A percentile compares a stretch with the other conserved stretches of the same genome.
These are phyloP conservation scores for Cutaneotrichosporon cavernicola DNA, from an alignment of 1,284 basidiomycete species.

Conservation along the genomic window DNA sequence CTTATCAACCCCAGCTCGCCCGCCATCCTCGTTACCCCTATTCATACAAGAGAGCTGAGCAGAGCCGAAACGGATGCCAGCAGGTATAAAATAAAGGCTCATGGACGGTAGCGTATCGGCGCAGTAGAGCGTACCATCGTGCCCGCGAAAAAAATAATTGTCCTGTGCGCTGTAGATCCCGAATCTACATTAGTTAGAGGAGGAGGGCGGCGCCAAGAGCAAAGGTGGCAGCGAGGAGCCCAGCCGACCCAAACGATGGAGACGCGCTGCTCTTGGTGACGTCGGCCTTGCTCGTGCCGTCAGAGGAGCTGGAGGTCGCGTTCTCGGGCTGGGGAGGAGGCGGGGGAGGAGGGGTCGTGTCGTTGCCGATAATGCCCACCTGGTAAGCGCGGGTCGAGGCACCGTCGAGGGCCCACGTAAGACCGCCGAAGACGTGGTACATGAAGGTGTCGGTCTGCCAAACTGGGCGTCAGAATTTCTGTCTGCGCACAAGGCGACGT, in stretches of 20 bases:
- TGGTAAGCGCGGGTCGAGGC: constrained; percentile 52
- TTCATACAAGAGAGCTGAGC: neutral
- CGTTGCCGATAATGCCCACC: constrained; percentile 45
- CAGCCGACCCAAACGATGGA: neutral
- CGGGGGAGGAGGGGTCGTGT: constrained; percentile 20
- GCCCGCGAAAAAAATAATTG: neutral
- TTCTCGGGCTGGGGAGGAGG: constrained; percentile 10
- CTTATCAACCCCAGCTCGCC: neutral
- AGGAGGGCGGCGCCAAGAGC: constrained; percentile 4
- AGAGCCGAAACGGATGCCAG: neutral
- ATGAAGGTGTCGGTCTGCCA: constrained; percentile 64
- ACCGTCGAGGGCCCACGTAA: constrained; percentile 66
- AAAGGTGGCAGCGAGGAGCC: constrained; percentile 5
- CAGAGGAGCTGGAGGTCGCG: neutral
- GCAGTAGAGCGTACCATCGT: neutral
- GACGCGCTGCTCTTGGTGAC: neutral
- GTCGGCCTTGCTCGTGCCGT: neutral
- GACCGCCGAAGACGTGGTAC: constrained; percentile 68
- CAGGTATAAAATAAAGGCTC: neutral
- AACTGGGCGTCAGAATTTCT: constrained; percentile 23
- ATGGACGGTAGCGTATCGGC: neutral
- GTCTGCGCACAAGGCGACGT: neutral
- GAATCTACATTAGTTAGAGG: neutral
- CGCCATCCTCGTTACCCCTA: neutral
- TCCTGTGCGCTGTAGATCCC: constrained; percentile 2